Conservation (phyloP, 192 early-diverging fungal species). For the Linnemannia elongata region DNA sequence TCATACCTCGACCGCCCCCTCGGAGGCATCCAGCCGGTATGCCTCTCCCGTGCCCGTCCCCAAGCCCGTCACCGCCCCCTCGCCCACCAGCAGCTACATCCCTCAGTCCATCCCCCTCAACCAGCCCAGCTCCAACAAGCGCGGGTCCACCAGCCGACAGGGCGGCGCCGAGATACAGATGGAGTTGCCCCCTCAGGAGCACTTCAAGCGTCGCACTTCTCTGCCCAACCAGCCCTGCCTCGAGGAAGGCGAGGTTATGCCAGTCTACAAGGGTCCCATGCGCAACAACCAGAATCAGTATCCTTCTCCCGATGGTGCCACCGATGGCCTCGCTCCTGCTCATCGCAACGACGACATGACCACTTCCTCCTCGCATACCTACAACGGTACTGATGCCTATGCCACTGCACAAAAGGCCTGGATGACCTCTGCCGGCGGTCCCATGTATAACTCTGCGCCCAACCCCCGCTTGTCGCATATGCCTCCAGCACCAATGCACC, state of each 20-base stretch:
- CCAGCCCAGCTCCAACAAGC: constrained; percentile 45
- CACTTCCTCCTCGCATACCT: background rate
- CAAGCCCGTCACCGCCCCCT: constrained; percentile 24
- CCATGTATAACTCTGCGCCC: constrained; percentile 25
- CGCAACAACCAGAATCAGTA: constrained; percentile 48
- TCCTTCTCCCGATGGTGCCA: constrained; percentile 41
- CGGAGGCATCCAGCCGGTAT: constrained; percentile 19
- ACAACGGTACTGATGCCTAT: background rate
- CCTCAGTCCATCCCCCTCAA: constrained; percentile 16
- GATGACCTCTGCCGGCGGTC: constrained; percentile 11
- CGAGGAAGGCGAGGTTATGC: constrained; percentile 43
- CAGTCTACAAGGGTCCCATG: constrained; percentile 31
- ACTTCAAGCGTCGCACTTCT: constrained; percentile 46
- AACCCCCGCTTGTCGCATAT: constrained; percentile 26
- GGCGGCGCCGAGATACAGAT: constrained; percentile 18
- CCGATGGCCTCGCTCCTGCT: constrained; percentile 2
- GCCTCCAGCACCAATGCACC: constrained; percentile 3
- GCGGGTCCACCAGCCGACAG: constrained; percentile 23
- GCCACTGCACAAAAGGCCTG: constrained; percentile 17
- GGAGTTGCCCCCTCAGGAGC: constrained; percentile 19
- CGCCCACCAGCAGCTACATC: constrained; percentile 33
- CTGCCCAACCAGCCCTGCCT: constrained; percentile 49
- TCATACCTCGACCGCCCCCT: background rate
- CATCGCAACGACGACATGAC: constrained; percentile 1
- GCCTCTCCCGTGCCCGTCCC: background rate